Base-by-base conservation (phyloP, 345 rosid species). In the Euphorbia lathyris region DNA sequence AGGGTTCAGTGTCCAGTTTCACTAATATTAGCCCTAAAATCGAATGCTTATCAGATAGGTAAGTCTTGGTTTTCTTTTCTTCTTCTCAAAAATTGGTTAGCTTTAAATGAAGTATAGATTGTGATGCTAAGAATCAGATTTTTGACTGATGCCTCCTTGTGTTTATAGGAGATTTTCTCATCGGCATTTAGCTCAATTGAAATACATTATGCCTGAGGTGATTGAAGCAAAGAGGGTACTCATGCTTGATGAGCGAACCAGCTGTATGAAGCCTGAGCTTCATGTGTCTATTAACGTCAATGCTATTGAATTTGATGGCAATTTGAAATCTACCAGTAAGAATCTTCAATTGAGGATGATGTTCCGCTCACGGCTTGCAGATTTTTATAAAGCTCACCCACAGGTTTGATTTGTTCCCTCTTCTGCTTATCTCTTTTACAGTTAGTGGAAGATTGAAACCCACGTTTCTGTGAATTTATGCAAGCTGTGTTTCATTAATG, bases 201-300 rank as follows among this genome's bases (percentile, higher is more conserved):
- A 87, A 84, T 80, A 84, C 75, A 77, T 96, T 48, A 74, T 96
- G 34, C 97, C 98, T 0, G 99, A 92, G 75, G 92, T 80, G 0
- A 82, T 95, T 23, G 92, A 87, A 79, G 72, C 90, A 4, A 92
- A 79, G 82, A 86, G 76, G 72, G 73, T 86, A 12, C 78, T 86
- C 13, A 55, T 66, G 57, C 72, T 82, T 66, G 93, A 96, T 74
- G 98, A 96, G 81, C 71, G 53, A 58, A 84, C 87, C 14, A 65
- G 89, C 27, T 90, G 96, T 47, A 86, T 86, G 94, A 90, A 87
- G 80, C 96, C 98, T 2, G 93, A 90, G 71, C 91, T 96, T 74
- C 81, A 86, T 51, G 73, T 96, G 34, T 73, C 85, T 25, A 52
- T 96, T 12, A 82, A 84, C 30, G 79, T 77, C 4, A 83, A 87